These are phyloP conservation scores for Orbilia javanica DNA, from an alignment of 2,329 filamentous ascomycete genomes.

Conservation along the genomic window DNA sequence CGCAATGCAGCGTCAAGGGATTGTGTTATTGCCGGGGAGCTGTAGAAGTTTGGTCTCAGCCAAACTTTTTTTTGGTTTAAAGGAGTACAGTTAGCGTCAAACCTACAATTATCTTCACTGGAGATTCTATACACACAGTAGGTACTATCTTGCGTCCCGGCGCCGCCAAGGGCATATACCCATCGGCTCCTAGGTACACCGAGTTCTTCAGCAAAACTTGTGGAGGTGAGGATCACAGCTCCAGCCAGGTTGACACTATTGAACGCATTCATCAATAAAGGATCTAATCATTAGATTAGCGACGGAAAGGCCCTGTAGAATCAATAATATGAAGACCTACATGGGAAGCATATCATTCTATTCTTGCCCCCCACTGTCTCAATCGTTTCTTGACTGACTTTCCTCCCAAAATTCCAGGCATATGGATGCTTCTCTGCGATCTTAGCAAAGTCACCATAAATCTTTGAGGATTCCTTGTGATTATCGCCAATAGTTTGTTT, in stretches of 20 bases:
- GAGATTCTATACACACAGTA: slow-evolving; percentile 67
- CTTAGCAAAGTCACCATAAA: slow-evolving; percentile 74
- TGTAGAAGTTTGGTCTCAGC: slow-evolving; percentile 72
- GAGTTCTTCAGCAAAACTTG: slow-evolving; percentile 70
- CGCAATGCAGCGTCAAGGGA: slow-evolving; percentile 71
- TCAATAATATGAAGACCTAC: slow-evolving; percentile 66
- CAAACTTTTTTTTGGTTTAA: slow-evolving; percentile 71
- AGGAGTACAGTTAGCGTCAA: slow-evolving; percentile 29
- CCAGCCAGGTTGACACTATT: slow-evolving; percentile 76
- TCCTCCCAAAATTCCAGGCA: slow-evolving; percentile 72
- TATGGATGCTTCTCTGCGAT: slow-evolving; percentile 70
- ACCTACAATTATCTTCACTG: not conserved
- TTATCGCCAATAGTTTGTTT: slow-evolving; percentile 71
- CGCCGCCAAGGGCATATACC: slow-evolving; percentile 75
- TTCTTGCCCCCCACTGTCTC: slow-evolving; percentile 71
- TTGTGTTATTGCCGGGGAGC: slow-evolving; percentile 71
- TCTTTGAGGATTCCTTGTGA: slow-evolving; percentile 71
- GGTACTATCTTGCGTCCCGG: slow-evolving; percentile 72
- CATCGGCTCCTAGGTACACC: slow-evolving; percentile 71
- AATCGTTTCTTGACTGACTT: slow-evolving; percentile 69
- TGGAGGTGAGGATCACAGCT: slow-evolving; percentile 73
- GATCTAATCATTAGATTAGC: slow-evolving; percentile 68
- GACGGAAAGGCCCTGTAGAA: not conserved
- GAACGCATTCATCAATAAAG: slow-evolving; percentile 78
- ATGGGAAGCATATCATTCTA: slow-evolving; percentile 77